Evolutionary conservation across 441 rosid genomes (phyloP).

Genomic region (Erodium texanum): DNA sequence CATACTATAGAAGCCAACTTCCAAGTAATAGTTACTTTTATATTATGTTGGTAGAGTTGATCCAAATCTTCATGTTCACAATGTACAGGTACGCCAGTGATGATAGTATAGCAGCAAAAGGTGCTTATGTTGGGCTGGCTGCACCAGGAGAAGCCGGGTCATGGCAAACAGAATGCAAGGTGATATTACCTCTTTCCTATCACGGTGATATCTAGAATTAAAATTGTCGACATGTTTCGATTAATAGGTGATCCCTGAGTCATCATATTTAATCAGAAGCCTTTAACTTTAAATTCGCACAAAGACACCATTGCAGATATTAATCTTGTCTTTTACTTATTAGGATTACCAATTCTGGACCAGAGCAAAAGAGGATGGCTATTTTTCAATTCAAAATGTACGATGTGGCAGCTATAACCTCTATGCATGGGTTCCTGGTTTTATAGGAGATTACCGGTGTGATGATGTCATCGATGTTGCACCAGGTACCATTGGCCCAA

Average conservation of each 20-base stretch:
- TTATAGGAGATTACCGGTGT: constrained; percentile 46
- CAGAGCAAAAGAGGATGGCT: constrained; percentile 38
- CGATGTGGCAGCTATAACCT: constrained; percentile 36
- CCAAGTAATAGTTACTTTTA: too few relatives aligned
- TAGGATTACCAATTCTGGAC: constrained; percentile 61
- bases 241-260: too few relatives aligned
- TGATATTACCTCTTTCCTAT: constrained; percentile 7
- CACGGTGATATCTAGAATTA: too few relatives aligned
- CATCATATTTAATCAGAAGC: too few relatives aligned
- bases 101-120: constrained; percentile 36
- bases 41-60: not conserved
- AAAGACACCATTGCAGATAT: not conserved
- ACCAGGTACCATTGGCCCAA: constrained; percentile 27
- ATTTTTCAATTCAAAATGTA: constrained; percentile 33
- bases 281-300: too few relatives aligned
- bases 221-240: too few relatives aligned
- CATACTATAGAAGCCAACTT: not conserved
- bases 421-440: constrained; percentile 56
- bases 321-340: not conserved
- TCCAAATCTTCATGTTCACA: not conserved
- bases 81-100: constrained; percentile 33
- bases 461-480: constrained; percentile 29
- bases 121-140: constrained; percentile 61
- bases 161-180: constrained; percentile 81
- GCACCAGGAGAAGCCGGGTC: constrained; percentile 66